Base-by-base conservation (phyloP, 2,329 filamentous ascomycete genomes). In the Epichloe typhina region DNA sequence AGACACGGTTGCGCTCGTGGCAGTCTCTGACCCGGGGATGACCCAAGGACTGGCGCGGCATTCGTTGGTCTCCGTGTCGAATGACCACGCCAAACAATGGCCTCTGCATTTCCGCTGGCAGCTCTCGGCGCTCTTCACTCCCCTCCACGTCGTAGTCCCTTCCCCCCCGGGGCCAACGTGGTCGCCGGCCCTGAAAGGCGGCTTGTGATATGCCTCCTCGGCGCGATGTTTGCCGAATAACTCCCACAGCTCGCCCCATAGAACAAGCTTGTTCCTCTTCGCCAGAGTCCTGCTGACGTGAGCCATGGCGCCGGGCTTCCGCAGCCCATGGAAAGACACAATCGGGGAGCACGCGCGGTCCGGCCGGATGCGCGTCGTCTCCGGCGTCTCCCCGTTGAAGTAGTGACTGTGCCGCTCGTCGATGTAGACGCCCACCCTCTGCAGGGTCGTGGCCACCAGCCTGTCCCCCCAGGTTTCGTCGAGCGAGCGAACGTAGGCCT, bases 381-480 rank as follows among this genome's bases (percentile, higher is more conserved):
- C 60, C 0, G 77, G 76, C 19, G 66, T 61, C 57, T 79, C 76
- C 46, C 77, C 76, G 58, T 78, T 80, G 62, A 80, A 80, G 53
- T 77, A 62, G 46, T 71, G 72, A 51, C 68, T 68, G 62, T 76
- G 77, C 5, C 66, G 62, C 64, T 80, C 77, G 56, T 79, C 72
- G 6, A 80, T 64, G 60, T 79, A 77, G 41, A 80, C 64, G 12
- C 73, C 77, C 4, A 76, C 59, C 59, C 72, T 72, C 61, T 76
- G 72, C 46, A 79, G 61, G 36, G 75, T 74, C 21, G 69, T 74
- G 33, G 76, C 73, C 6, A 80, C 67, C 19, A 80, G 64, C 48
- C 71, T 70, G 59, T 80, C 77, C 49, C 77, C 77, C 68, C 69
- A 78, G 3, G 69, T 73, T 55, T 76, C 73, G 2, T 70, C 68